Percentiles rank a stretch among this genome's conserved stretches.
Conservation (phyloP, 371 early-diverging fungal species). For the Coemansia sp. region DNA sequence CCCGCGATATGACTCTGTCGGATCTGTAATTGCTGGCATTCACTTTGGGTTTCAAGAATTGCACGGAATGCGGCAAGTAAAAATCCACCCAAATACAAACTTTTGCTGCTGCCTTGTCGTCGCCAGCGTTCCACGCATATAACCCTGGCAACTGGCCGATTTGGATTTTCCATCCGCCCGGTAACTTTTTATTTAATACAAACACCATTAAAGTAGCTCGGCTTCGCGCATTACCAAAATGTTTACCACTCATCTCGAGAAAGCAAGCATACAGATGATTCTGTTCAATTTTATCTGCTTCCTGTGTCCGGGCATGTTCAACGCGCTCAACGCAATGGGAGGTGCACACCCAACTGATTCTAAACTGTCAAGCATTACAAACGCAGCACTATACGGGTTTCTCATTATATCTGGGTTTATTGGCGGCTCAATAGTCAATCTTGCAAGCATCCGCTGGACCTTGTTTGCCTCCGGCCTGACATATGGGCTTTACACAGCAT, state of each 20-base stretch:
- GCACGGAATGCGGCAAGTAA: too few relatives aligned
- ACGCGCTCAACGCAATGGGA: conserved; percentile 66
- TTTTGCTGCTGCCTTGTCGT: too few relatives aligned
- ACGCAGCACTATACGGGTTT: conserved; percentile 63
- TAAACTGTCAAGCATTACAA: conserved; percentile 60
- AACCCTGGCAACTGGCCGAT: too few relatives aligned
- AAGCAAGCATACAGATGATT: conserved; percentile 62
- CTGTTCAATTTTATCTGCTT: conserved; percentile 71
- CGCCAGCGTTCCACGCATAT: too few relatives aligned
- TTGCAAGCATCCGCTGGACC: conserved; percentile 52
- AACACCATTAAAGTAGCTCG: too few relatives aligned
- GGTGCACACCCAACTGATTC: conserved; percentile 64
- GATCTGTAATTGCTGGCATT: too few relatives aligned
- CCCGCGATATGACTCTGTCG: too few relatives aligned
- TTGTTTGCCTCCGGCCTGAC: conserved; percentile 49
- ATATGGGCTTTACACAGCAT: conserved; percentile 53
- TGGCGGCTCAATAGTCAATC: conserved; percentile 51
- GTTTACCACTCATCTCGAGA: conserved; percentile 16
- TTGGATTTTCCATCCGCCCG: too few relatives aligned
- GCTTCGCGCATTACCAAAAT: neutral
- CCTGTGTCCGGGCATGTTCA: conserved; percentile 82
- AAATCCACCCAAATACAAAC: too few relatives aligned
- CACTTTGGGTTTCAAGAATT: too few relatives aligned
- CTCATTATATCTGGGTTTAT: conserved; percentile 64
- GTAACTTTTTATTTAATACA: too few relatives aligned